Base-by-base conservation (phyloP, 129 eudicot genomes). In the Pseudognaphalium luteoalbum region DNA sequence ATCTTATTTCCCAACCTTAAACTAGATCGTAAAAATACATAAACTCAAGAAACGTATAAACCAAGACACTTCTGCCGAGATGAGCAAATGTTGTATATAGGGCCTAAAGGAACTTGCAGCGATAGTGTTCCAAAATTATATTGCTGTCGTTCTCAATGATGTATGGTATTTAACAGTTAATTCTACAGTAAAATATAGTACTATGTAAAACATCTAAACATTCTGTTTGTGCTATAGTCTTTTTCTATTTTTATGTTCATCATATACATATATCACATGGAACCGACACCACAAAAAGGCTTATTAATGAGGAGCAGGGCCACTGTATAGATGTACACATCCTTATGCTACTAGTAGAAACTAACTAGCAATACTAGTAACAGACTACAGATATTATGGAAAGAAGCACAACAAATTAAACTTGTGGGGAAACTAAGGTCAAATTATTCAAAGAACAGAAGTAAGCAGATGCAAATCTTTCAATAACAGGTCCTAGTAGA, bases 241-340 rank as follows among this genome's bases (percentile, higher is more conserved):
- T 28, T 73, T 60, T 42, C 78, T 41, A 61, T 39, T 37, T 73
- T n/a, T n/a, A n/a, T n/a, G n/a, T n/a, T n/a, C n/a, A n/a, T n/a
- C n/a, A n/a, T n/a, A n/a, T n/a, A n/a, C n/a, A n/a, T n/a, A 22
- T 73, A 22, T 16, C 58, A 60, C 70, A 60, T 39, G 35, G 28
- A 41, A 39, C 78, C 28, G 28, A 21, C n/a, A 58, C 20, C 42
- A 41, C 35, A 61, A 60, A 74, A 4, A 61, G 28, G 69, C 20
- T 28, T 29, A 44, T 9, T 10, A 72, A 56, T 72, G 51, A 34
- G 66, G 33, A 28, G 19, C 10, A 17, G 70, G 14, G 21, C 37
- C 7, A 29, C 37, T 17, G 29, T 14, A 71, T 47, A 71, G 11
- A 32, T 54, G 66, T 11, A 20, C 50, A 50, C 19, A 51, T 29